Conservation (phyloP, 441 rosid genomes). For the Cnidoscolus chayamansa region DNA sequence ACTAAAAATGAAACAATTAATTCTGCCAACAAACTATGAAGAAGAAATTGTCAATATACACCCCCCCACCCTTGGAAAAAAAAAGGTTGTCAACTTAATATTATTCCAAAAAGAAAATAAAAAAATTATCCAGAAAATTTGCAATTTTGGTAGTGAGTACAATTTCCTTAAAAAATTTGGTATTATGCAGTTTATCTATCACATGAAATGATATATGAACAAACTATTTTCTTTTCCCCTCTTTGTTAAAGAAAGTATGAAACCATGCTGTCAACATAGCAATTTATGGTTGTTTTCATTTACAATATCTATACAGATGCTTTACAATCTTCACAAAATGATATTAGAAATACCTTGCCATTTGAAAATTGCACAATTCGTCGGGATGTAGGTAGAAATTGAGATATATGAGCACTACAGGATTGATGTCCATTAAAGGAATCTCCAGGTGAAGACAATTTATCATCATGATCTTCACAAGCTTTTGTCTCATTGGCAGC, state of each 20-base stretch:
- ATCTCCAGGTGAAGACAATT: conserved; percentile 33
- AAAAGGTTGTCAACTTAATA: background rate
- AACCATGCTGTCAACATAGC: background rate
- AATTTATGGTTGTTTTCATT: background rate
- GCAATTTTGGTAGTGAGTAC: background rate
- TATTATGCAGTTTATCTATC: background rate
- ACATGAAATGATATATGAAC: background rate
- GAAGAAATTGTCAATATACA: too few relatives aligned
- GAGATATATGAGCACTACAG: conserved; percentile 50
- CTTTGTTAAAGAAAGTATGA: background rate
- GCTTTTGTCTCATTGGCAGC: conserved; percentile 42
- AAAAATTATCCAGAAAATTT: background rate
- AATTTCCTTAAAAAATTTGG: background rate
- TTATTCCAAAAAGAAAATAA: background rate
- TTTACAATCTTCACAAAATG: background rate
- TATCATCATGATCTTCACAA: conserved; percentile 32
- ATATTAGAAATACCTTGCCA: conserved; percentile 57
- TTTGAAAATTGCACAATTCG: conserved; percentile 92
- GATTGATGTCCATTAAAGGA: conserved; percentile 26
- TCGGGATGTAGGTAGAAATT: conserved; percentile 88
- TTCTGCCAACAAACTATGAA: too few relatives aligned
- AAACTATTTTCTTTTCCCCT: background rate
- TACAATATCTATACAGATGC: background rate
- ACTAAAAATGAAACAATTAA: too few relatives aligned
- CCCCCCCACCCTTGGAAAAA: too few relatives aligned